phyloP scores from a whole-genome alignment of 2,329 filamentous ascomycete species.

The Pestalotiopsis sp. region DNA sequence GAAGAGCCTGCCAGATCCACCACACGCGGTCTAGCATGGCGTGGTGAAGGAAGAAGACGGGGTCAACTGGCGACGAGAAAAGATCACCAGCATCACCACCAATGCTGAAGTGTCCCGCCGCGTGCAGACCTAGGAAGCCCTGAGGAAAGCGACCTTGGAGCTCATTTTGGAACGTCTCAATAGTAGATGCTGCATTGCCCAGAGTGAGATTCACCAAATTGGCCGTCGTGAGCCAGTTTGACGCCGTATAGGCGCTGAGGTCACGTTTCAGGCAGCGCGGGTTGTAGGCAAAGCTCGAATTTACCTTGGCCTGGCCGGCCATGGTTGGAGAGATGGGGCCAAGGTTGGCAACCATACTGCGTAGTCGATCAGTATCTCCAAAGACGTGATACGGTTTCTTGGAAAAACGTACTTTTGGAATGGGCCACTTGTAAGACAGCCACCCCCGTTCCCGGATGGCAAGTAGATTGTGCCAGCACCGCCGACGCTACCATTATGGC shows the following conservation, averaged over 20 bases:
- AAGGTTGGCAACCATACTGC: slow-evolving; percentile 28
- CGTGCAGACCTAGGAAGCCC: slow-evolving; percentile 28
- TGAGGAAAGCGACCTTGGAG: slow-evolving; percentile 35
- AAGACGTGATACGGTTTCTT: neutral
- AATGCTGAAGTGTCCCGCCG: slow-evolving; percentile 32
- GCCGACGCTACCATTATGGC: slow-evolving; percentile 24
- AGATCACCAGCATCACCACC: slow-evolving; percentile 27
- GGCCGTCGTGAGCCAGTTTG: slow-evolving; percentile 24
- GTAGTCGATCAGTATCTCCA: neutral
- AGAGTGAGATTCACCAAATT: slow-evolving; percentile 27
- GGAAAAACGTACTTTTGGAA: slow-evolving; percentile 29
- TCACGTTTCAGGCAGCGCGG: slow-evolving; percentile 28
- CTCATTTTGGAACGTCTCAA: slow-evolving; percentile 35
- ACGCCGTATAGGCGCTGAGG: slow-evolving; percentile 24
- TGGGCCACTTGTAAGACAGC: slow-evolving; percentile 48
- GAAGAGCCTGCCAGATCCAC: slow-evolving; percentile 28
- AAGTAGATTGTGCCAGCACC: slow-evolving; percentile 23
- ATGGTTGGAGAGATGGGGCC: slow-evolving; percentile 28
- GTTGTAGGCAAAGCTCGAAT: slow-evolving; percentile 22
- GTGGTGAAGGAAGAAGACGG: slow-evolving; percentile 28
- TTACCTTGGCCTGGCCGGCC: slow-evolving; percentile 15
- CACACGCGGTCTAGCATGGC: slow-evolving; percentile 28
- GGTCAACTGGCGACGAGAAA: slow-evolving; percentile 24
- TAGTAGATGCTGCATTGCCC: slow-evolving; percentile 24
- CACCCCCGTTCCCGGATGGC: slow-evolving; percentile 57